phyloP scores from a whole-genome alignment of 352 stramenopile species.

The Phytophthora cactorum region DNA sequence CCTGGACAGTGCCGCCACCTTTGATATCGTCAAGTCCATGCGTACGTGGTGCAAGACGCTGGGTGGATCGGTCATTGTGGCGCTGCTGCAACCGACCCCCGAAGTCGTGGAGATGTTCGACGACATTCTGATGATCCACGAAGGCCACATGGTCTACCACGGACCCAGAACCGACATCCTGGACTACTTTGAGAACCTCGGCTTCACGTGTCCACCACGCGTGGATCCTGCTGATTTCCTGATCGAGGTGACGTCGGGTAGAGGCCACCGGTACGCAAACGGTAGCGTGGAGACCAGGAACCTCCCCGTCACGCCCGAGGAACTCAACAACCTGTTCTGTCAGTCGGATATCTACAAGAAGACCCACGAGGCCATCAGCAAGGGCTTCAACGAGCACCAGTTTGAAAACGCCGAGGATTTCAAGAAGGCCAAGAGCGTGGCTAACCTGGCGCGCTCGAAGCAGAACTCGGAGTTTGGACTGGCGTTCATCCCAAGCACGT shows the following conservation, averaged over 20 bases:
- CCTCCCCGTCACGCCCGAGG: slow-evolving; percentile 37
- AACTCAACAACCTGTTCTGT: slow-evolving; percentile 64
- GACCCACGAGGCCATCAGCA: slow-evolving; percentile 53
- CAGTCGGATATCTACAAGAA: slow-evolving; percentile 59
- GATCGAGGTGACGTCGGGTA: slow-evolving; percentile 69
- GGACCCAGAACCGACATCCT: slow-evolving; percentile 75
- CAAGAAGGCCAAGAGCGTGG: too few species aligned
- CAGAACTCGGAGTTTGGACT: slow-evolving; percentile 60
- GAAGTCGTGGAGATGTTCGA: slow-evolving; percentile 96
- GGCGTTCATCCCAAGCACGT: slow-evolving; percentile 47
- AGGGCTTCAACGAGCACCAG: slow-evolving; percentile 63
- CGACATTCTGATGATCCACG: slow-evolving; percentile 94
- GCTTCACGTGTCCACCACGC: slow-evolving; percentile 69
- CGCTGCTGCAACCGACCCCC: slow-evolving; percentile 60
- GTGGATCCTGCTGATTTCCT: slow-evolving; percentile 72
- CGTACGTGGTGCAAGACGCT: slow-evolving; percentile 48
- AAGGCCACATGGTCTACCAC: slow-evolving; percentile 94
- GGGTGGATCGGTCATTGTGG: slow-evolving; percentile 42
- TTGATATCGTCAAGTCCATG: slow-evolving; percentile 65
- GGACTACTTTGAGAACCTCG: slow-evolving; percentile 85
- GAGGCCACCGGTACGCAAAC: slow-evolving; percentile 50
- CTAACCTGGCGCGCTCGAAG: slow-evolving; percentile 54
- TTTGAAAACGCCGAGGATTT: too few species aligned
- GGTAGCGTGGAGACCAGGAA: slow-evolving; percentile 35
- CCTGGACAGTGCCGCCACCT: slow-evolving; percentile 56